Conservation (phyloP, 805 yeast species). For the Candida awuae region DNA sequence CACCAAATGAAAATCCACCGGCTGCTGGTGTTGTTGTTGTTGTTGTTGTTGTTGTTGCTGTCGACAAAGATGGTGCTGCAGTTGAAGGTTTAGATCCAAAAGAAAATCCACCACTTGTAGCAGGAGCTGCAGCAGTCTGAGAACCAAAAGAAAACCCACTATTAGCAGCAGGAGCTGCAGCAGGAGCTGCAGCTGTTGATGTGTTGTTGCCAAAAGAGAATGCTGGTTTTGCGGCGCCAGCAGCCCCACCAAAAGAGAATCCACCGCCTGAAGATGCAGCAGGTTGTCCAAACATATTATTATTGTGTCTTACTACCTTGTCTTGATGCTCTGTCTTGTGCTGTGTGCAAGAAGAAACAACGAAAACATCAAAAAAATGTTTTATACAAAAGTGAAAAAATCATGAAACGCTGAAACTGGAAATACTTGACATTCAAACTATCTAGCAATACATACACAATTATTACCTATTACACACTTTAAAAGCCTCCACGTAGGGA, state of each 20-base stretch:
- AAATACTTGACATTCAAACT: neutral
- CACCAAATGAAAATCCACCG: conserved; percentile 8
- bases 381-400: neutral
- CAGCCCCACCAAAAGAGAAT: conserved; percentile 14
- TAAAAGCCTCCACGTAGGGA: conserved; percentile 83
- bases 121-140: conserved; percentile 4
- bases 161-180: neutral
- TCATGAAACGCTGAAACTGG: neutral
- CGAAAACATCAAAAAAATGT: neutral
- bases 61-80: conserved; percentile 10
- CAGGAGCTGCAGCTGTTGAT: conserved; percentile 2
- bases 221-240: conserved; percentile 5
- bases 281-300: conserved; percentile 4
- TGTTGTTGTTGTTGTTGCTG: conserved; percentile 4
- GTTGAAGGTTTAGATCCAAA: conserved; percentile 12
- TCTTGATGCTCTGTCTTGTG: too few relatives aligned
- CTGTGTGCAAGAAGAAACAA: too few relatives aligned
- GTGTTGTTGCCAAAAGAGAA: conserved; percentile 10
- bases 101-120: conserved; percentile 10
- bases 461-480: neutral
- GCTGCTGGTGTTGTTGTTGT: conserved; percentile 12
- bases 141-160: conserved; percentile 10
- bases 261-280: conserved; percentile 6
- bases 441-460: neutral
- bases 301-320: neutral